Conservation (phyloP, 495 filamentous ascomycete genomes). For the Aspergillus incahuasiensis region DNA sequence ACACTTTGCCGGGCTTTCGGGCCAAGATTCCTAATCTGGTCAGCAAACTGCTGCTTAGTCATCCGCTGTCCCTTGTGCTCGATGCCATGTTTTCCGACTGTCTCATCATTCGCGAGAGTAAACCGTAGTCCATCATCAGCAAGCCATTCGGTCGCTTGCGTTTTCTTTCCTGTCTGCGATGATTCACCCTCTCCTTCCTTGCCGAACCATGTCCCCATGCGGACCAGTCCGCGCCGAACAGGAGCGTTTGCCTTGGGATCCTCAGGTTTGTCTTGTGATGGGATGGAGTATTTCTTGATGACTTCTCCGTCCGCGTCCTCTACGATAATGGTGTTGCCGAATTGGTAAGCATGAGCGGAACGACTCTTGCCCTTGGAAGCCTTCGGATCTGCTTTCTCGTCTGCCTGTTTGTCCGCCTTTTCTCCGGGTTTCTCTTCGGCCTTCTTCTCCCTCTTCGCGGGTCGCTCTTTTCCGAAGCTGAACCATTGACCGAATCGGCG, state of each 20-base stretch:
- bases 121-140: conserved; percentile 81
- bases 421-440: conserved; percentile 6
- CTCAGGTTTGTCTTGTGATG: conserved; percentile 36
- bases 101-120: conserved; percentile 55
- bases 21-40: conserved; percentile 75
- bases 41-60: conserved; percentile 89
- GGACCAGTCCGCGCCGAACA: conserved; percentile 47
- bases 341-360: conserved; percentile 89
- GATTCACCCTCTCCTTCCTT: conserved; percentile 46
- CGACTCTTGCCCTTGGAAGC: conserved; percentile 31
- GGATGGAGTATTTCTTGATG: conserved; percentile 91
- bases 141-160: conserved; percentile 39
- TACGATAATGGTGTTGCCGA: conserved; percentile 94
- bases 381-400: conserved; percentile 16
- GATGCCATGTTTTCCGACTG: conserved; percentile 29
- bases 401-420: conserved; percentile 15
- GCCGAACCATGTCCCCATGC: conserved; percentile 62
- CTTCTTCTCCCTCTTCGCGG: conserved; percentile 18
- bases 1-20: conserved; percentile 67
- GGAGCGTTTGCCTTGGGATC: conserved; percentile 26
- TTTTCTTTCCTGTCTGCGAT: conserved; percentile 32
- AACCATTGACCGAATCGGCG: conserved; percentile 39
- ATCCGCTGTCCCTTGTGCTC: conserved; percentile 61
- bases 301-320: conserved; percentile 98
- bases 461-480: conserved; percentile 33